Conservation (phyloP, 768 basidiomycete species). For the Rhodotorula sphaerocarpa region DNA sequence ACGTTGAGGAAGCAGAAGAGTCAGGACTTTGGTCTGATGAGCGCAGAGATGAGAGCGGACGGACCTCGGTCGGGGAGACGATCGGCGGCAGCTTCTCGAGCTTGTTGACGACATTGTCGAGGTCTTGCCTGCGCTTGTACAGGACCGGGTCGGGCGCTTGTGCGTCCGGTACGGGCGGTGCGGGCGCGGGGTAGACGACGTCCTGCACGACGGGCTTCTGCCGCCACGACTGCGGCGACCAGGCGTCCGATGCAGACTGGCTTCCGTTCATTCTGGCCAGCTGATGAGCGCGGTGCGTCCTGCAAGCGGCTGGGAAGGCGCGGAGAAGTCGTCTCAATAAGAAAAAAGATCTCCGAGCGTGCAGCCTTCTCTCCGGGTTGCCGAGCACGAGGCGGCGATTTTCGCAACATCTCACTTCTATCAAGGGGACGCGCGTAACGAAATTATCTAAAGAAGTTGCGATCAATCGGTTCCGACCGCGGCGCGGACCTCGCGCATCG, state of each 20-base stretch:
- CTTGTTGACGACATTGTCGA: slow-evolving; percentile 42
- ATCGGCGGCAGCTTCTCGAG: slow-evolving; percentile 73
- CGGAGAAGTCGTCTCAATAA: too few relatives aligned
- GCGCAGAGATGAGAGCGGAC: too few relatives aligned
- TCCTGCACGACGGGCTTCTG: slow-evolving; percentile 69
- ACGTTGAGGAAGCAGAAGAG: too few relatives aligned
- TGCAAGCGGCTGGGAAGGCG: too few relatives aligned
- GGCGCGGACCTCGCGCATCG: slow-evolving; percentile 60
- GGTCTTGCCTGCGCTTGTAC: slow-evolving; percentile 13
- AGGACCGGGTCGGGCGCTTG: slow-evolving; percentile 34
- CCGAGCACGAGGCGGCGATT: too few relatives aligned
- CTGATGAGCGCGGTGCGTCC: too few relatives aligned
- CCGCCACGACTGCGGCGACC: slow-evolving; percentile 76
- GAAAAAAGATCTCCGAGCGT: too few relatives aligned
- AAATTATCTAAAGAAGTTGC: too few relatives aligned
- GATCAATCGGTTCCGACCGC: slow-evolving; percentile 51
- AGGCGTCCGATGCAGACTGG: slow-evolving; percentile 42
- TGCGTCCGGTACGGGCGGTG: slow-evolving; percentile 44
- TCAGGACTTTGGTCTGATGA: too few relatives aligned
- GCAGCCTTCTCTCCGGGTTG: too few relatives aligned
- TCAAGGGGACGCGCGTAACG: too few relatives aligned
- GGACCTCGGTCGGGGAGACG: slow-evolving; percentile 84
- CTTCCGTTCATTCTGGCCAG: neutral
- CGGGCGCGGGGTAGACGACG: slow-evolving; percentile 31
- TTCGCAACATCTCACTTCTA: too few relatives aligned